Percentiles rank a stretch among this genome's conserved stretches.
Conservation (phyloP, 1,139 yeast genomes). For the Kluyveromyces sp. region DNA sequence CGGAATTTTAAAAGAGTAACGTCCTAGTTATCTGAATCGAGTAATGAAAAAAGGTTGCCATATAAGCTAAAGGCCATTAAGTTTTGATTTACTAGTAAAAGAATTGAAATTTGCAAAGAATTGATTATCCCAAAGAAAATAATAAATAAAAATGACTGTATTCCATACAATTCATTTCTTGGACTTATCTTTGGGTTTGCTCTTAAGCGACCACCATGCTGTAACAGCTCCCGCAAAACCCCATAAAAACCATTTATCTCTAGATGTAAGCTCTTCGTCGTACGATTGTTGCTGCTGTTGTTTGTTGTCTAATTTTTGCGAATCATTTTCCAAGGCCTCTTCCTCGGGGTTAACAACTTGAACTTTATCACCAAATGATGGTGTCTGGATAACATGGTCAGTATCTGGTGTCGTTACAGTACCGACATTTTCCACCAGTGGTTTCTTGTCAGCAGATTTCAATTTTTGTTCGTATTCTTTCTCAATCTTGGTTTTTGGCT, state of each 20-base stretch:
- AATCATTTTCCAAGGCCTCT: background rate
- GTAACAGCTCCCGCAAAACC: constrained; percentile 13
- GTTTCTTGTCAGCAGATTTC: background rate
- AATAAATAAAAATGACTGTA: too few relatives aligned
- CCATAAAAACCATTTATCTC: constrained; percentile 13
- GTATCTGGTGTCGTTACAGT: constrained; percentile 10
- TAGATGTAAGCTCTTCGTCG: constrained; percentile 7
- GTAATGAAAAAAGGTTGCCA: background rate
- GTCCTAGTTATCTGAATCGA: background rate
- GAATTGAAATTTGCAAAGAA: too few relatives aligned
- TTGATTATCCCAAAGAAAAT: background rate
- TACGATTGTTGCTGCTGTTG: background rate
- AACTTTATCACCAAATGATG: constrained; percentile 4
- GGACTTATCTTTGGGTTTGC: background rate
- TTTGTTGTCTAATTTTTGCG: background rate
- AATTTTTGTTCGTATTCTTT: constrained; percentile 20
- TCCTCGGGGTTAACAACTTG: constrained; percentile 10
- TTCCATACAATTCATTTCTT: background rate
- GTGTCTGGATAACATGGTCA: constrained; percentile 9
- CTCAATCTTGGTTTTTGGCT: constrained; percentile 34
- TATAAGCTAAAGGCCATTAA: too few relatives aligned
- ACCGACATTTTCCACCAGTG: constrained; percentile 6
- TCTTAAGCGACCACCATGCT: constrained; percentile 14
- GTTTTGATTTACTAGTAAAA: too few relatives aligned
- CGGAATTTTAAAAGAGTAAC: background rate